Evolutionary conservation across 1,284 basidiomycete genomes (phyloP), one percentile per base, ranked within the genome.

Genomic region (Bjerkandera adusta): DNA sequence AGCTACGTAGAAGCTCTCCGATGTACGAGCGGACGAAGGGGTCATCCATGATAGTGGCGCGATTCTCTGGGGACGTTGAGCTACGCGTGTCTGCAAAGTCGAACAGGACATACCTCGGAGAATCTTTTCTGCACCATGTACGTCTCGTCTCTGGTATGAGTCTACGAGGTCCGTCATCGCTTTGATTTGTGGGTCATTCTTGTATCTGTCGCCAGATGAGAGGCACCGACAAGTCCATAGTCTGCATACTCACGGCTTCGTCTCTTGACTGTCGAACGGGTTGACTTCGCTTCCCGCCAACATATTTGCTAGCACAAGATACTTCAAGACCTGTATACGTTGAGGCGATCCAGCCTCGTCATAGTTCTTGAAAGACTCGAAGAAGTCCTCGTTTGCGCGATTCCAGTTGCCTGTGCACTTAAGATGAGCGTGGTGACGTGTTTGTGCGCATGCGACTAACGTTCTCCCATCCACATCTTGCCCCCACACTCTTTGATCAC

Each of bases 391-490:
- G 55, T 93, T 96, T 0, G 97, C 97, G 42, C 91, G 85, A 50
- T 89, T 89, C 95, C 96, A 99, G 69, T 97, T 89, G 54, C 90
- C 91, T 93, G 59, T 4, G 44, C 50, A 33, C 0, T 4, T n/a
- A n/a, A n/a, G n/a, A n/a, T n/a, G n/a, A n/a, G n/a, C n/a, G n/a
- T n/a, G n/a, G n/a, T n/a, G n/a, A n/a, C n/a, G n/a, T n/a, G n/a
- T n/a, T n/a, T n/a, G n/a, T 8, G 10, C 13, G 11, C 38, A 34
- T 25, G 25, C 10, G 3, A 74, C 86, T 58, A 65, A 89, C 95
- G 90, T 75, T 99, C 97, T 48, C 92, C 92, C 97, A 99, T 99
- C 92, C 97, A 97, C 97, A 99, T 99, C 71, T 99, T 99, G 6
- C 97, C 97, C 11, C 97, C 97, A 57, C 96, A 98, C 67, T 99